These are phyloP conservation scores for Syzygium aqueum DNA, from an alignment of 345 rosid species.

Conservation along the genomic window DNA sequence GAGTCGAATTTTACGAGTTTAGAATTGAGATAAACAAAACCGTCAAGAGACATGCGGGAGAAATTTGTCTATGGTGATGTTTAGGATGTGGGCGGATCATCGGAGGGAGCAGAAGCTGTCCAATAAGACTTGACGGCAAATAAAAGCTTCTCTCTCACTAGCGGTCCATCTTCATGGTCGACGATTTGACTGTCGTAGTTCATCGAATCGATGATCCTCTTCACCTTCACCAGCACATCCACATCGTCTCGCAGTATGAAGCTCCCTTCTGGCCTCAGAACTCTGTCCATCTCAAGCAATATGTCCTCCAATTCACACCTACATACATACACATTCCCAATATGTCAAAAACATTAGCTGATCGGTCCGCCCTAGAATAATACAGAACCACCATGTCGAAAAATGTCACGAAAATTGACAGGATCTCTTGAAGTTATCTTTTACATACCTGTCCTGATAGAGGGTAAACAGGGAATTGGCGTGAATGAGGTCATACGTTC, in stretches of 20 bases:
- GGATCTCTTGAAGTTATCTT: neutral
- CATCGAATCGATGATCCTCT: slow-evolving; percentile 38
- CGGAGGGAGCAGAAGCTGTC: slow-evolving; percentile 15
- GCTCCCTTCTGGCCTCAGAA: slow-evolving; percentile 64
- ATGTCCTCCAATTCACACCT: slow-evolving; percentile 55
- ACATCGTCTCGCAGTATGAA: slow-evolving; percentile 54
- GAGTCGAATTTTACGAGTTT: neutral
- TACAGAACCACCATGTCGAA: neutral
- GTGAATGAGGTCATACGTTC: slow-evolving; percentile 58
- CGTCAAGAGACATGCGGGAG: neutral
- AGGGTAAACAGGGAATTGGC: slow-evolving; percentile 52
- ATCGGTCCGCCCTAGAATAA: neutral
- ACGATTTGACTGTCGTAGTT: slow-evolving; percentile 39
- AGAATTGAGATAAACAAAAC: neutral
- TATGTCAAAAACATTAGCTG: neutral
- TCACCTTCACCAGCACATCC: slow-evolving; percentile 41
- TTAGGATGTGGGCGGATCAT: neutral
- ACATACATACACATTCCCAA: neutral
- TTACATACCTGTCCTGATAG: slow-evolving; percentile 33
- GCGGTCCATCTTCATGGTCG: slow-evolving; percentile 71
- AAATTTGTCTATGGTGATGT: neutral
- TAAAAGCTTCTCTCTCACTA: slow-evolving; percentile 41
- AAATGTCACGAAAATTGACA: neutral
- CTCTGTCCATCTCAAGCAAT: slow-evolving; percentile 56
- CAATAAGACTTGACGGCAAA: slow-evolving; percentile 48